phyloP scores from a whole-genome alignment of 371 early-diverging fungal species.

The Saksenaea oblongispora region DNA sequence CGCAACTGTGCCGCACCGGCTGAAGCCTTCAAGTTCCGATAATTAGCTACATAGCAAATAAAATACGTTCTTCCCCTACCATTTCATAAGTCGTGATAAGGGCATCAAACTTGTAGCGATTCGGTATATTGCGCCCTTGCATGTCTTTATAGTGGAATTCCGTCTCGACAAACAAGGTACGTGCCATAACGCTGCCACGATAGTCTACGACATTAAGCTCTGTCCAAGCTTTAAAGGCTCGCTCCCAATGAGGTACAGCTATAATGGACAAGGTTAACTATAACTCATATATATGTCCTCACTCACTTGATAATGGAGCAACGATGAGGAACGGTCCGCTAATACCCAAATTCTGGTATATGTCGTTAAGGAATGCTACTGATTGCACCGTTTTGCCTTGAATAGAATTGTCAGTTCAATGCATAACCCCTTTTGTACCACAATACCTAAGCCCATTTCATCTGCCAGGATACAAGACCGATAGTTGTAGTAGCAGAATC shows the following conservation, averaged over 20 bases:
- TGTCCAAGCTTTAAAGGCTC: slow-evolving; percentile 80
- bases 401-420: not conserved
- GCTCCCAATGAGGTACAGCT: slow-evolving; percentile 74
- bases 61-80: slow-evolving; percentile 40
- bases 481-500: slow-evolving; percentile 70
- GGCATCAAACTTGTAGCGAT: slow-evolving; percentile 79
- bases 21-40: slow-evolving; percentile 36
- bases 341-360: slow-evolving; percentile 61
- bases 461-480: slow-evolving; percentile 83
- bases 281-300: not conserved
- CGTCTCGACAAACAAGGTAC: slow-evolving; percentile 66
- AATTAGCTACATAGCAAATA: not conserved
- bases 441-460: slow-evolving; percentile 78
- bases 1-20: slow-evolving; percentile 71
- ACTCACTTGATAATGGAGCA: slow-evolving; percentile 71
- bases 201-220: slow-evolving; percentile 75
- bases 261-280: not conserved
- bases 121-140: slow-evolving; percentile 48
- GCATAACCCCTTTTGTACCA: not conserved
- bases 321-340: slow-evolving; percentile 76
- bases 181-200: slow-evolving; percentile 62
- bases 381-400: slow-evolving; percentile 78
- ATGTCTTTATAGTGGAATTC: slow-evolving; percentile 73
- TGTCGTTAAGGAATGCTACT: slow-evolving; percentile 69
- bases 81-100: slow-evolving; percentile 88